Base-by-base conservation (phyloP, 2,329 filamentous ascomycete genomes). In the Bisporella sp. region DNA sequence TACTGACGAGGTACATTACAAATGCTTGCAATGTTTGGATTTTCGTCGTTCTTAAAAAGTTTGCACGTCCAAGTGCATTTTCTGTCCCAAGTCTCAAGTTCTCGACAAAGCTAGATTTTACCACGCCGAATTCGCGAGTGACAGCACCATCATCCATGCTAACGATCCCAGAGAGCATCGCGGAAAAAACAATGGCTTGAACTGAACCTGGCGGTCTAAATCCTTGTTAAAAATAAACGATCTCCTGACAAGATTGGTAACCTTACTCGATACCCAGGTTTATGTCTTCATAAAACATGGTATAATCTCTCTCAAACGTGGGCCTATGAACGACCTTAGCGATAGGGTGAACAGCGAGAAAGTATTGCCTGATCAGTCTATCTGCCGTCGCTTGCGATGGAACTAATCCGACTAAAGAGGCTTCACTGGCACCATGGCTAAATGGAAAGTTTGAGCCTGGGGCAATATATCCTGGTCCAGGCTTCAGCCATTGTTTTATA, bases 1-100 rank as follows among this genome's bases (percentile, higher is more conserved):
- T 35, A 71, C 77, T 68, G 66, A 86, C 82, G 68, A 89, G 71
- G 57, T 89, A 90, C 73, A 89, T 85, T 35, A 89, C 79, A 59
- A 89, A 85, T 1, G 84, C 85, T 63, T 90, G 87, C 59, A 91
- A 71, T 1, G 83, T 87, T 64, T 89, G 84, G n/a, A 88, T 69
- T 57, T 81, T 84, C 0, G 79, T 87, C 0, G 85, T 88, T 35
- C 82, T 73, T 35, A 90, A 66, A 51, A 89, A 86, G 61, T 87
- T 84, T 4, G 86, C 84, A 61, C 81, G 81, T 39, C 77, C 76
- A 33, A 91, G 69, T 3, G 84, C 80, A 30, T 77, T 75, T 67
- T 90, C 87, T 5, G 83, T 80, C 1, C 78, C 84, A 45, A 82
- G 69, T 58, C 82, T 82, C 50, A 87, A 77, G 45, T 77, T 81